Conservation (phyloP, 1,139 yeast genomes). For the Candida sojae region DNA sequence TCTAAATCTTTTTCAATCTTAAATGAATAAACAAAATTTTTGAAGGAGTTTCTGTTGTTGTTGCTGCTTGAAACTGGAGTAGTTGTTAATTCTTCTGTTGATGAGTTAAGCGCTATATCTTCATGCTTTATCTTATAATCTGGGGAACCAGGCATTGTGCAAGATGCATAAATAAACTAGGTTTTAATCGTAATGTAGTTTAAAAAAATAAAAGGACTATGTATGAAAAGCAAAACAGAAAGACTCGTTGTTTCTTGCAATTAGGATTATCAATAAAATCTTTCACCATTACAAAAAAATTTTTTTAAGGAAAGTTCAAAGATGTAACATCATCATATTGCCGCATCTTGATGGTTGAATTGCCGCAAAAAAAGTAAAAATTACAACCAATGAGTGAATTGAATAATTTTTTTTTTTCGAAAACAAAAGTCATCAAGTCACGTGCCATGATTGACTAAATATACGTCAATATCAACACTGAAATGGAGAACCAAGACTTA, state of each 20-base stretch:
- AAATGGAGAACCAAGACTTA: too few species aligned
- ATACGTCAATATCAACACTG: too few species aligned
- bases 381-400: too few species aligned
- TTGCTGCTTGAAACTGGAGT: background rate
- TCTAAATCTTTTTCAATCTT: constrained; percentile 13
- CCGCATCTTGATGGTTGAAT: background rate
- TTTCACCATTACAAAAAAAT: background rate
- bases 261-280: background rate
- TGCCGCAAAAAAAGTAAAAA: constrained; percentile 4
- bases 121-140: background rate
- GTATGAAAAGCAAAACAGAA: background rate
- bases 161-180: background rate
- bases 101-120: background rate
- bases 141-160: background rate
- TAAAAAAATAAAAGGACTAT: background rate
- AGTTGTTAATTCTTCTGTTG: background rate
- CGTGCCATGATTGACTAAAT: too few species aligned
- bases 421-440: too few species aligned
- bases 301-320: background rate
- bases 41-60: constrained; percentile 2
- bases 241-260: constrained; percentile 2
- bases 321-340: background rate
- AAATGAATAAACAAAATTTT: constrained; percentile 10
- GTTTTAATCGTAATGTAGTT: too few species aligned
- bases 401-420: background rate